A percentile compares a stretch with the other conserved stretches of the same genome.
phyloP scores from a whole-genome alignment of 2,329 filamentous ascomycete genomes.

The Alternaria burnsii region DNA sequence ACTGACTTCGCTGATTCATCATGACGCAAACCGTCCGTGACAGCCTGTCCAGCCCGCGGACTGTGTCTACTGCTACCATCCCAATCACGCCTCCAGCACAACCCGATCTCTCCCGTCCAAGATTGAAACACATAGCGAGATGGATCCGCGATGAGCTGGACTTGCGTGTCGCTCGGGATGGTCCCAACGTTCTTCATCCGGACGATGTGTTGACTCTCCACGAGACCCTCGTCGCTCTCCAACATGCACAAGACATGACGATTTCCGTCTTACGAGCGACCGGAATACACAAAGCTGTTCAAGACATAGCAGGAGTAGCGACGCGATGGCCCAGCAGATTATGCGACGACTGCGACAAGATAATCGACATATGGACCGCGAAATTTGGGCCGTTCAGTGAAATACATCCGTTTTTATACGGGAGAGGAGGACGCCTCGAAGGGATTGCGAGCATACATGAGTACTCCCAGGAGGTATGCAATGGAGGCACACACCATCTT shows the following conservation, averaged over 20 bases:
- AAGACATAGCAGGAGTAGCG: conserved; percentile 54
- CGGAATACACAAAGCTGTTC: conserved; percentile 57
- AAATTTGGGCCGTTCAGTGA: conserved; percentile 51
- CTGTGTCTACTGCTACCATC: conserved; percentile 2
- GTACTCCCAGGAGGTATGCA: conserved; percentile 49
- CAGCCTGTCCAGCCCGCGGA: conserved; percentile 3
- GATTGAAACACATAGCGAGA: conserved; percentile 48
- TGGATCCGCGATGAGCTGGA: conserved; percentile 62
- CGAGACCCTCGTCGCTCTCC: conserved; percentile 49
- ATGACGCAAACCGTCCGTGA: neutral
- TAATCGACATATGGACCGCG: conserved; percentile 51
- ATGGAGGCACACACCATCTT: neutral
- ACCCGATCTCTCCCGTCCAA: conserved; percentile 33
- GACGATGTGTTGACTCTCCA: conserved; percentile 57
- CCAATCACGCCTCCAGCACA: conserved; percentile 16
- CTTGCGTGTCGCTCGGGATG: conserved; percentile 55
- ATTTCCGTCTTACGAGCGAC: conserved; percentile 52
- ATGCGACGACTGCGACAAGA: conserved; percentile 56
- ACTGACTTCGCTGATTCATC: neutral
- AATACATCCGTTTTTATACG: conserved; percentile 54
- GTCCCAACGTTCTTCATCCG: conserved; percentile 52
- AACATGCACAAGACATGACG: conserved; percentile 35
- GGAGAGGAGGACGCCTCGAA: conserved; percentile 54
- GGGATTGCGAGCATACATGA: conserved; percentile 52
- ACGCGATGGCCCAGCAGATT: conserved; percentile 58